Evolutionary conservation across 805 yeast species (phyloP).

Genomic region (Ogataea corticis): DNA sequence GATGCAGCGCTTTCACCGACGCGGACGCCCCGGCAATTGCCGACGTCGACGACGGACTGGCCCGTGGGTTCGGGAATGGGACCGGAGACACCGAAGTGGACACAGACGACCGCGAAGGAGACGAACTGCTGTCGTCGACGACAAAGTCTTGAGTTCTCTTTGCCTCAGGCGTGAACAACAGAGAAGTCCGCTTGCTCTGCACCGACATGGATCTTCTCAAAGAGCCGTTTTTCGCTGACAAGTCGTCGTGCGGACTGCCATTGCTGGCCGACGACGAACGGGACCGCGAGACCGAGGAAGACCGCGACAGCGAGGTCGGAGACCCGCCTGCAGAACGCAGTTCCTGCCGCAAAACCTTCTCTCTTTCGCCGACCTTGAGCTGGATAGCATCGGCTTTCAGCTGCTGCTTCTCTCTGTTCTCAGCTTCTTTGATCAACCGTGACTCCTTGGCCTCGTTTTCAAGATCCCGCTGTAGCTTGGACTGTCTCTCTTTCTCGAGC

Average conservation of each 20-base stretch:
- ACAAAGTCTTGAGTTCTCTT: slow-evolving; percentile 11
- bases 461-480: slow-evolving; percentile 25
- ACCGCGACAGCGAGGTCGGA: slow-evolving; percentile 16
- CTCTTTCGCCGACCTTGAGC: slow-evolving; percentile 25
- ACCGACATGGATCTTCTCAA: slow-evolving; percentile 4
- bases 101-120: slow-evolving; percentile 2
- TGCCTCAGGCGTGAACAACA: slow-evolving; percentile 18
- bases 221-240: slow-evolving; percentile 4
- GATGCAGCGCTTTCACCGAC: slow-evolving; percentile 18
- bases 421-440: slow-evolving; percentile 24
- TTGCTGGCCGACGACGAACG: slow-evolving; percentile 19
- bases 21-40: slow-evolving; percentile 31
- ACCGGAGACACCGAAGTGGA: slow-evolving; percentile 9
- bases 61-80: slow-evolving; percentile 15
- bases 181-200: slow-evolving; percentile 15
- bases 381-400: slow-evolving; percentile 15
- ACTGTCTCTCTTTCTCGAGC: slow-evolving; percentile 27
- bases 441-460: slow-evolving; percentile 29
- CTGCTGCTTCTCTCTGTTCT: slow-evolving; percentile 16
- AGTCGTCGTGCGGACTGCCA: not conserved
- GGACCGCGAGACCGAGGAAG: slow-evolving; percentile 17
- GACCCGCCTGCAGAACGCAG: slow-evolving; percentile 16
- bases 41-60: slow-evolving; percentile 12
- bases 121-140: slow-evolving; percentile 1
- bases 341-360: slow-evolving; percentile 22